A percentile compares a stretch with the other conserved stretches of the same genome.
Evolutionary conservation across 2,329 filamentous ascomycete species (phyloP).

Genomic region (Ceratocystis alfenasii): DNA sequence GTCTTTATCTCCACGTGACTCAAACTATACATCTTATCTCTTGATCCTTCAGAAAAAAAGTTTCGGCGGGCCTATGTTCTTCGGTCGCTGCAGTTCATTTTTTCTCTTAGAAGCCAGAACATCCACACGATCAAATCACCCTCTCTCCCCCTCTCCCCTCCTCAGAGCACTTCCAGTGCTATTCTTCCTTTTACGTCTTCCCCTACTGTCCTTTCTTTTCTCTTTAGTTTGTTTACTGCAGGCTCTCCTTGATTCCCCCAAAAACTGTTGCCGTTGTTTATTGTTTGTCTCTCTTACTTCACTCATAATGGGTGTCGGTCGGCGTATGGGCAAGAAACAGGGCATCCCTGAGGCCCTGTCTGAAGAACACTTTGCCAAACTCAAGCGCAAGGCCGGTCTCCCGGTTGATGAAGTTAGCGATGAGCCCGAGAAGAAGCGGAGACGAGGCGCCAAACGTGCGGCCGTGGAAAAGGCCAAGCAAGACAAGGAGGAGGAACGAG

Average conservation of each 20-base stretch:
- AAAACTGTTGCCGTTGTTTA: background rate
- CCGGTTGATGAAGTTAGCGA: constrained; percentile 47
- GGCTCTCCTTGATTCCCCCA: background rate
- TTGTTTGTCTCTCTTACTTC: constrained; percentile 11
- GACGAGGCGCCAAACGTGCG: constrained; percentile 30
- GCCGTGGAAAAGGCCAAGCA: constrained; percentile 28
- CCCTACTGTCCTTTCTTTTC: too few relatives aligned
- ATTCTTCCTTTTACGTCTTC: too few relatives aligned
- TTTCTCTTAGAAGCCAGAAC: constrained; percentile 8
- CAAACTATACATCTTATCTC: constrained; percentile 17
- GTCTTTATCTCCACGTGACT: constrained; percentile 15
- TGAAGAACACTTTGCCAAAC: constrained; percentile 62
- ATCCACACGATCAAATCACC: background rate
- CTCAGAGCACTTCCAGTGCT: background rate
- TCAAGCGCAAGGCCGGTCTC: constrained; percentile 74
- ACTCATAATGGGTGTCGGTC: constrained; percentile 68
- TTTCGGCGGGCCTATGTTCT: constrained; percentile 30
- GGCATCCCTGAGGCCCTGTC: constrained; percentile 72
- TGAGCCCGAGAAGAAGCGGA: constrained; percentile 52
- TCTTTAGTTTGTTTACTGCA: constrained; percentile 8
- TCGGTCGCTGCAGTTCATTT: background rate
- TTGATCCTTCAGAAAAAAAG: constrained; percentile 28
- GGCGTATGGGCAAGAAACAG: constrained; percentile 94
- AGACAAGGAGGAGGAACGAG: constrained; percentile 27
- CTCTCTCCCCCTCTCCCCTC: background rate